Evolutionary conservation across 306 rosid species (phyloP), one percentile per base, ranked within the genome.

Genomic region (Dryas alaskensis): DNA sequence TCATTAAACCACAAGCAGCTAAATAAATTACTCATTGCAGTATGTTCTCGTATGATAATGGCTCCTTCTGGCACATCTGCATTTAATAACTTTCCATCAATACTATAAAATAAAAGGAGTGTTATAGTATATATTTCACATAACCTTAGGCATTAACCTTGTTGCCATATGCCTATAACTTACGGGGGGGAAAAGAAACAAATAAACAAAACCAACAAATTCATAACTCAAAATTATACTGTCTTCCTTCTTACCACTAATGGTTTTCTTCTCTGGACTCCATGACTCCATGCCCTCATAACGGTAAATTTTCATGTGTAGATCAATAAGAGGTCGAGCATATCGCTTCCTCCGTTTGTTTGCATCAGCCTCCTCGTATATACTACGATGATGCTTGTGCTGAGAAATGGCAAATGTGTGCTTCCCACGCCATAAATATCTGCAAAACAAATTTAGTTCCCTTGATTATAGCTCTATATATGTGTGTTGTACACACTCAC

Each of bases 51-150:
- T 70, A 92, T 63, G 60, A 95, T 92, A 40, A 94, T 49, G 19
- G 99, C 99, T 85, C 97, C 98, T 81, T 95, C 99, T 6, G 98
- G 99, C 59, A 95, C 99, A 85, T 95, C 97, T 94, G 92, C 86
- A 85, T 83, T 54, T 73, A 77, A 43, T 3, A 69, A 54, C 52
- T 19, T 67, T 61, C 42, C 25, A 55, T 83, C 60, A 82, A 63
- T 50, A 69, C 60, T 46, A 71, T 17, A 8, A 69, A n/a, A 77
- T 67, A 73, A 43, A 60, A 37, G 5, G 55, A 11, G 7, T 10
- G 17, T 5, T 10, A 16, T 14, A 55, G 22, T 47, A 47, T n/a
- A 37, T 9, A 57, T 55, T 22, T 8, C 40, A 11, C 57, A 45
- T 6, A 42, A 16, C 54, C n/a, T 50, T 22, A 0, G 6, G 0